Conservation (phyloP, 768 basidiomycete species). For the Russula brevipes region DNA sequence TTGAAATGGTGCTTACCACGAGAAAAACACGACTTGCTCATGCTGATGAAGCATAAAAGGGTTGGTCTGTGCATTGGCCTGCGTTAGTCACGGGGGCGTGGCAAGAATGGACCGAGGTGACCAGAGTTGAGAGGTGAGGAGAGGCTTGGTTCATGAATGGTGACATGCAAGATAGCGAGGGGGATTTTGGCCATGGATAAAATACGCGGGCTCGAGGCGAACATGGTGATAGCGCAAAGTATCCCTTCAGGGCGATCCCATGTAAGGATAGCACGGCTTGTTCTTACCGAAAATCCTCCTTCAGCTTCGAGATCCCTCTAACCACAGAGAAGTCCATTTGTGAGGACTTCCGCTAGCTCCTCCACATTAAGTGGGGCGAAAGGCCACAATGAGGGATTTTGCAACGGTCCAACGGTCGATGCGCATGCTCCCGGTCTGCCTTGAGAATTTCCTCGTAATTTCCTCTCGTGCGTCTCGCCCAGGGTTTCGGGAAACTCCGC, state of each 20-base stretch:
- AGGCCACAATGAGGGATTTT: background rate
- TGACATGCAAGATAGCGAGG: no score
- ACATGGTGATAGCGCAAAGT: background rate
- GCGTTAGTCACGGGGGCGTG: no score
- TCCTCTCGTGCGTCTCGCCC: background rate
- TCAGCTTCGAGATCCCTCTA: background rate
- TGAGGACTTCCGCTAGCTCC: background rate
- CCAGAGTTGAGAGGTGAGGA: no score
- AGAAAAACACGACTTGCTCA: no score
- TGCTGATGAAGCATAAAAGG: no score
- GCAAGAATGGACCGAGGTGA: no score
- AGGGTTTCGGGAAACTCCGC: background rate
- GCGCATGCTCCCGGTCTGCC: background rate
- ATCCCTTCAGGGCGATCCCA: background rate
- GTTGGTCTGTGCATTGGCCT: no score
- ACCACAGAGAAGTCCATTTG: background rate
- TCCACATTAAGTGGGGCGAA: background rate
- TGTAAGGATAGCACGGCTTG: background rate
- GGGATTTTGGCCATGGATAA: no score
- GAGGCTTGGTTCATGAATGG: no score
- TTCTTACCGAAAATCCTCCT: background rate
- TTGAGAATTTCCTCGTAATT: constrained; percentile 1
- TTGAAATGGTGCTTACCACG: no score
- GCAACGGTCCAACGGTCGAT: background rate
- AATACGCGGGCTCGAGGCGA: background rate